Evolutionary conservation across 2,329 filamentous ascomycete genomes (phyloP).

Genomic region (Sporothrix brunneoviolacea): DNA sequence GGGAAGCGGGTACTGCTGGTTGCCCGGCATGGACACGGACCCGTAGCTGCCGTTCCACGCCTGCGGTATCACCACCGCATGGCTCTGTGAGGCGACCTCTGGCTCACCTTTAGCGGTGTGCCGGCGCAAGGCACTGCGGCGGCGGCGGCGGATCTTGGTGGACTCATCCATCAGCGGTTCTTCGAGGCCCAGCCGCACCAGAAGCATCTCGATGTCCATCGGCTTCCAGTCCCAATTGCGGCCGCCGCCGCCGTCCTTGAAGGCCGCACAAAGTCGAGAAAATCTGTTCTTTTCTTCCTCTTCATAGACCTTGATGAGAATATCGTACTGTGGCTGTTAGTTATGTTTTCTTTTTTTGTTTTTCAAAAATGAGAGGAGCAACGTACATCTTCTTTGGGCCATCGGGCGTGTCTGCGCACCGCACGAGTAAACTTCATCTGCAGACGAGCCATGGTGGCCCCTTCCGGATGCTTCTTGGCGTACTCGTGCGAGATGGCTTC

Average conservation of each 20-base stretch:
- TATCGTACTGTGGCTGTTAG: constrained; percentile 1
- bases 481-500: constrained; percentile 43
- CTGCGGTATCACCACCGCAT: too few species aligned
- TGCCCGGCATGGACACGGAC: neutral
- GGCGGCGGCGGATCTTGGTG: constrained; percentile 36
- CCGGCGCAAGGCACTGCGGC: constrained; percentile 28
- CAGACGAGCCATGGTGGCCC: constrained; percentile 36
- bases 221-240: constrained; percentile 44
- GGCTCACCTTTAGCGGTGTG: constrained; percentile 4
- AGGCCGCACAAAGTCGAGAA: constrained; percentile 34
- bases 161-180: constrained; percentile 37
- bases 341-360: neutral
- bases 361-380: neutral
- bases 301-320: constrained; percentile 34
- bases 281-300: constrained; percentile 39
- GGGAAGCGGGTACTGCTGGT: constrained; percentile 5
- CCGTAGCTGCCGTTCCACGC: constrained; percentile 2
- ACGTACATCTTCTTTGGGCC: constrained; percentile 46
- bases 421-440: constrained; percentile 52
- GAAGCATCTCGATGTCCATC: constrained; percentile 42
- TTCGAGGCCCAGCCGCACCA: constrained; percentile 42
- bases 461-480: constrained; percentile 24
- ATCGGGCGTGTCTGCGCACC: constrained; percentile 41
- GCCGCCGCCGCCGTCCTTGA: constrained; percentile 45
- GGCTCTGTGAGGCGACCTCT: neutral